A percentile compares a stretch with the other conserved stretches of the same genome.
phyloP scores from a whole-genome alignment of 2,329 filamentous ascomycete species.

The Colletotrichum musae region DNA sequence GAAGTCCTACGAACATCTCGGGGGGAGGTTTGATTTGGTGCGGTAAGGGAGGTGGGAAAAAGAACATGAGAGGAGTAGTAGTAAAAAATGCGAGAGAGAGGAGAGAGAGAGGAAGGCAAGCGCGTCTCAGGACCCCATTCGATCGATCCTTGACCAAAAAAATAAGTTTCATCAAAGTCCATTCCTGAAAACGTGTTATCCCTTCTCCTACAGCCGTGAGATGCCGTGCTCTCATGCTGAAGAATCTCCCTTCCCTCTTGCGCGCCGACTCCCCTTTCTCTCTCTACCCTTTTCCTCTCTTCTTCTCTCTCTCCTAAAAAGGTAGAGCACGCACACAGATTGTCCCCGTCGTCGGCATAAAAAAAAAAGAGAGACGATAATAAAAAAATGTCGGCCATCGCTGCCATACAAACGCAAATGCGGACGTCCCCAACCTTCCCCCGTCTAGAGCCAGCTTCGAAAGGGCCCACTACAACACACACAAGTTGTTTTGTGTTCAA shows the following conservation, averaged over 20 bases:
- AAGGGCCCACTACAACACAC: slow-evolving; percentile 1
- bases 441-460: slow-evolving; percentile 5
- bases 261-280: slow-evolving; percentile 14
- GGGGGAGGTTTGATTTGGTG: slow-evolving; percentile 1
- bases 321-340: slow-evolving; percentile 13
- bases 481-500: slow-evolving; percentile 25
- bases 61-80: neutral
- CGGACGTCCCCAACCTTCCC: slow-evolving; percentile 12
- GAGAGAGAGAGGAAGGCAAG: neutral
- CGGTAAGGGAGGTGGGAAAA: neutral
- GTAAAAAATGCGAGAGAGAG: neutral
- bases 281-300: neutral
- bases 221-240: slow-evolving; percentile 39
- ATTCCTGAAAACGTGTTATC: slow-evolving; percentile 34
- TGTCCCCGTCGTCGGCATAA: slow-evolving; percentile 26
- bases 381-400: slow-evolving; percentile 34
- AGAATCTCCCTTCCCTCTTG: slow-evolving; percentile 10
- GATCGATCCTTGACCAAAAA: slow-evolving; percentile 31
- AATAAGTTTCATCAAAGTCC: slow-evolving; percentile 33
- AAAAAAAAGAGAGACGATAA: slow-evolving; percentile 43
- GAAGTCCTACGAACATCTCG: slow-evolving; percentile 35
- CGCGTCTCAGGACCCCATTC: slow-evolving; percentile 24
- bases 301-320: neutral
- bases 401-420: slow-evolving; percentile 45
- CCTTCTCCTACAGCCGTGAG: slow-evolving; percentile 33